These are phyloP conservation scores for Deinandra increscens DNA, from an alignment of 129 eudicot species.

Conservation along the genomic window DNA sequence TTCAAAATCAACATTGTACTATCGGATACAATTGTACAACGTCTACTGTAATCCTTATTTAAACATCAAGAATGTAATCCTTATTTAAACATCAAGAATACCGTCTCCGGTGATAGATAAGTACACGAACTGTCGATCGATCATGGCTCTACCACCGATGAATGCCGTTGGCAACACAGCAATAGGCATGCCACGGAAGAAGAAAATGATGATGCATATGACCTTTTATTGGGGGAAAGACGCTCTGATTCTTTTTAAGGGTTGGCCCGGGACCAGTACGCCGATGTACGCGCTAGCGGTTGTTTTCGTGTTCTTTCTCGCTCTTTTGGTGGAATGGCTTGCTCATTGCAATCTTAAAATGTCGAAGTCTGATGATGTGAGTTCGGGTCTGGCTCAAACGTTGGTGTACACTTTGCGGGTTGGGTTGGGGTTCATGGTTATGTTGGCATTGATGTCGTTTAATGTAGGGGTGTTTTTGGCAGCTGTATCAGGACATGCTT, in stretches of 20 bases:
- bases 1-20: slow-evolving; percentile 25
- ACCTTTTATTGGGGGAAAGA: slow-evolving; percentile 71
- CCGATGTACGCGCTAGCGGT: slow-evolving; percentile 61
- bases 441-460: slow-evolving; percentile 60
- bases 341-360: slow-evolving; percentile 29
- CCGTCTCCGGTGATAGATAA: background rate
- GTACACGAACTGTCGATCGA: background rate
- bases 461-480: slow-evolving; percentile 67
- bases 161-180: slow-evolving; percentile 9
- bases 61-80: slow-evolving; percentile 2
- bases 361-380: slow-evolving; percentile 38
- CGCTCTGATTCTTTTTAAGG: slow-evolving; percentile 53
- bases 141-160: slow-evolving; percentile 32
- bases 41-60: background rate
- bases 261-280: slow-evolving; percentile 57
- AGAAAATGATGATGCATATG: slow-evolving; percentile 41
- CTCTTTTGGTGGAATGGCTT: slow-evolving; percentile 51
- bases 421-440: slow-evolving; percentile 53
- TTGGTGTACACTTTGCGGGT: slow-evolving; percentile 54
- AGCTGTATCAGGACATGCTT: slow-evolving; percentile 53
- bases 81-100: slow-evolving; percentile 9
- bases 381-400: slow-evolving; percentile 37
- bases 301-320: slow-evolving; percentile 46
- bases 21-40: slow-evolving; percentile 22
- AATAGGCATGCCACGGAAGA: slow-evolving; percentile 29